Evolutionary conservation across 2,329 filamentous ascomycete species (phyloP), one percentile per base, ranked within the genome.

Genomic region (Aspergillus tanneri): DNA sequence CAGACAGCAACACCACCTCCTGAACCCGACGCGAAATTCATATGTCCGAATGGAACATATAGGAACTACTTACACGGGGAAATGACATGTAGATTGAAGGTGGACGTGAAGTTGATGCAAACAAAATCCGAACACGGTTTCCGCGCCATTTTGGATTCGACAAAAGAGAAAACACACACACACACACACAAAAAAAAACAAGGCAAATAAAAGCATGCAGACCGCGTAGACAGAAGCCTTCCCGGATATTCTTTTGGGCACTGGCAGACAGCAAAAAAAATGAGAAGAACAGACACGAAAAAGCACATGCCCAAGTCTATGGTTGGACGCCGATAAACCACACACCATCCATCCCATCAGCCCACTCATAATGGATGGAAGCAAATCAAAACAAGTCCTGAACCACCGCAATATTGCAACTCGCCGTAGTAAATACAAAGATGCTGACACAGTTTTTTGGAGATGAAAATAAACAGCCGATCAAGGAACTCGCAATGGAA

Each of bases 231-330:
- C 54, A 49, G 52, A 50, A 53, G 46, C 52, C 56, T 54, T 59
- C 58, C 56, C 28, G 37, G 49, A 54, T 55, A 49, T 52, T 58
- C 58, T 64, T 59, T 60, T 63, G 52, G 43, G 49, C 53, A 45
- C 44, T 34, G 51, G 38, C 28, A 38, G 46, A 49, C n/a, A 51
- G 28, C 50, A 59, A 61, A 34, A 46, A 55, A 43, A 59, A 53
- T 42, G 28, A 22, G 14, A n/a, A 27, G 24, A 32, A 52, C 49
- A 57, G 54, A 55, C 43, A 53, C 49, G 55, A 49, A 49, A 41
- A 36, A 59, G 61, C 60, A 66, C 62, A 70, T 69, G 65, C 66
- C 67, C 68, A 65, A 61, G 65, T 70, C 68, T 70, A 70, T 70
- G 58, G 62, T 61, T 68, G 66, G 68, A 70, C 68, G 68, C 68